These are phyloP conservation scores for Phaeosphaeria sp. DNA, from an alignment of 2,329 filamentous ascomycete genomes.

Conservation along the genomic window DNA sequence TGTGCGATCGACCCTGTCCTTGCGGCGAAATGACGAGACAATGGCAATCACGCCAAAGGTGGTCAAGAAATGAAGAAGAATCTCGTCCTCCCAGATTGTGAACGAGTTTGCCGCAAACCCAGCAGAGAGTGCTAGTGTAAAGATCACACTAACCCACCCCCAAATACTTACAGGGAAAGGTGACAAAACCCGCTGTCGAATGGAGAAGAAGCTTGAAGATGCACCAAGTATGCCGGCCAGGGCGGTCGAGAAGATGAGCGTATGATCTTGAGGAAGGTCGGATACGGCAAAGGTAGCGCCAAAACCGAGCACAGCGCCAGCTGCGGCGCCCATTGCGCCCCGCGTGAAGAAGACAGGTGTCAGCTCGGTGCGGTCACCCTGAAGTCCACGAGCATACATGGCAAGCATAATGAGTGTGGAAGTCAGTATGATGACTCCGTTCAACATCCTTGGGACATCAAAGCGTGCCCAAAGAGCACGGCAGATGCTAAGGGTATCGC, in stretches of 20 bases:
- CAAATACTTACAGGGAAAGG: slow-evolving; percentile 78
- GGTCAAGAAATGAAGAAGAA: slow-evolving; percentile 86
- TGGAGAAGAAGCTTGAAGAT: slow-evolving; percentile 50
- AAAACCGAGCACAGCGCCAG: slow-evolving; percentile 53
- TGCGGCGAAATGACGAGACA: slow-evolving; percentile 76
- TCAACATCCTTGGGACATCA: slow-evolving; percentile 82
- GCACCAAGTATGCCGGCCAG: slow-evolving; percentile 50
- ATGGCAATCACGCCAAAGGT: slow-evolving; percentile 84
- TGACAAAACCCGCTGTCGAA: slow-evolving; percentile 51
- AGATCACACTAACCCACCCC: slow-evolving; percentile 84
- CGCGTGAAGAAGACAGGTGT: slow-evolving; percentile 60
- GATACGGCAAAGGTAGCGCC: slow-evolving; percentile 53
- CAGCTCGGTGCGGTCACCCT: slow-evolving; percentile 61
- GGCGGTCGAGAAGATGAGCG: slow-evolving; percentile 50
- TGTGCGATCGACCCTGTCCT: slow-evolving; percentile 70
- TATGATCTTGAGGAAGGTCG: slow-evolving; percentile 49
- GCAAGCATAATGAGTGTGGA: slow-evolving; percentile 72
- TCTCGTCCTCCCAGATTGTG: slow-evolving; percentile 98
- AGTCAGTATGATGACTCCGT: slow-evolving; percentile 76
- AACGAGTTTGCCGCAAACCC: slow-evolving; percentile 98
- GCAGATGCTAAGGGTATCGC: slow-evolving; percentile 78
- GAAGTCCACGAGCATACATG: slow-evolving; percentile 71
- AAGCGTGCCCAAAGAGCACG: slow-evolving; percentile 91
- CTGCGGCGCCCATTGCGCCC: slow-evolving; percentile 57
- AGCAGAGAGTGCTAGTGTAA: slow-evolving; percentile 85